These are phyloP conservation scores for Exophiala dermatitidis DNA, from an alignment of 2,329 filamentous ascomycete species.

Conservation along the genomic window DNA sequence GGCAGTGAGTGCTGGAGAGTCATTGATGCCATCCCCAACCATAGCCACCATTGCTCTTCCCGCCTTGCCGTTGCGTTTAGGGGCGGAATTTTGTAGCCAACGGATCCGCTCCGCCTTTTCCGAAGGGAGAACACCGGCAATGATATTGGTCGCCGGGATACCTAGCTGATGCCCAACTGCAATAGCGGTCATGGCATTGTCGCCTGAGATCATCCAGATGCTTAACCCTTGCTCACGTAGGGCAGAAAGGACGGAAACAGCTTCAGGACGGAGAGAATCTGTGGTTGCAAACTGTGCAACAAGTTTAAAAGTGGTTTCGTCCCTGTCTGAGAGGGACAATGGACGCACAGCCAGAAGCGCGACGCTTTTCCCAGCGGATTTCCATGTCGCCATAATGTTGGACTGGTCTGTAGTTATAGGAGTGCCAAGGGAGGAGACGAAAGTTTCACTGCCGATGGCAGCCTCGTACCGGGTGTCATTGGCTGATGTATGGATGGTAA, in stretches of 20 bases:
- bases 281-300: constrained; percentile 51
- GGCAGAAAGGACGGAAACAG: constrained; percentile 55
- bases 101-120: constrained; percentile 55
- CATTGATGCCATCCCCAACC: constrained; percentile 83
- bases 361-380: neutral
- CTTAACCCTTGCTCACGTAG: constrained; percentile 57
- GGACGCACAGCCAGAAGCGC: neutral
- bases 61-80: constrained; percentile 43
- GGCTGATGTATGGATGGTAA: constrained; percentile 33
- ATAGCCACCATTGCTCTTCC: constrained; percentile 57
- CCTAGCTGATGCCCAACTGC: constrained; percentile 73
- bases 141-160: constrained; percentile 66
- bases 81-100: constrained; percentile 31
- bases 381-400: neutral
- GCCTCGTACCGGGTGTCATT: constrained; percentile 36
- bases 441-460: constrained; percentile 51
- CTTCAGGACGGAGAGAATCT: constrained; percentile 72
- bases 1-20: constrained; percentile 69
- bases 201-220: constrained; percentile 89
- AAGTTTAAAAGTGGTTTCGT: too few relatives aligned
- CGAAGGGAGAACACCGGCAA: constrained; percentile 78
- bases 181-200: constrained; percentile 73
- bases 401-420: neutral
- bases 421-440: constrained; percentile 35
- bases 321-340: too few relatives aligned